phyloP scores from a whole-genome alignment of 805 yeast genomes.

The Kodamaea restingae region DNA sequence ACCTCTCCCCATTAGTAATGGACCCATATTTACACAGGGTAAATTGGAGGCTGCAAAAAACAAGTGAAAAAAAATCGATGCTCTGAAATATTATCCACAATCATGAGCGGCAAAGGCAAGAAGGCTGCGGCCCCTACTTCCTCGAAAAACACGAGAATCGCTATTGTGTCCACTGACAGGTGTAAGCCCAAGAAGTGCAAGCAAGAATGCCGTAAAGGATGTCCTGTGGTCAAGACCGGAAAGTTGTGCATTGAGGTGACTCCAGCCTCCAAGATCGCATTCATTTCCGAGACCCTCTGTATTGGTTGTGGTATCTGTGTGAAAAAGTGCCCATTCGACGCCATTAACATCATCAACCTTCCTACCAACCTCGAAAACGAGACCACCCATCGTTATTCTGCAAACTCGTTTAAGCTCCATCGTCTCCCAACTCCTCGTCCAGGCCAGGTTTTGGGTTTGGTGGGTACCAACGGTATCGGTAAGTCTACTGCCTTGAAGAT shows the following conservation, averaged over 20 bases:
- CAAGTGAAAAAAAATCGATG: constrained; percentile 12
- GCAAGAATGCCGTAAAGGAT: constrained; percentile 94
- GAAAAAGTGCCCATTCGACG: constrained; percentile 97
- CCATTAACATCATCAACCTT: constrained; percentile 90
- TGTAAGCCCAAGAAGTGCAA: constrained; percentile 98
- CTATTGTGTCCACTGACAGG: constrained; percentile 89
- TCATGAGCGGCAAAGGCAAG: constrained; percentile 14
- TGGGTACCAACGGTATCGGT: constrained; percentile 99
- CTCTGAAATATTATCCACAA: constrained; percentile 2
- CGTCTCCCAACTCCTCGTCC: constrained; percentile 98
- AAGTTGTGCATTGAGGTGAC: constrained; percentile 95
- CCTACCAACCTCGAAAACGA: constrained; percentile 92
- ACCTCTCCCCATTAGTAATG: constrained; percentile 19
- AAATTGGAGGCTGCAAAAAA: constrained; percentile 6
- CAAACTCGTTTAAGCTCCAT: constrained; percentile 95
- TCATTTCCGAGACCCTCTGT: constrained; percentile 89
- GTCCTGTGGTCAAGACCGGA: constrained; percentile 98
- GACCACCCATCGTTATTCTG: constrained; percentile 96
- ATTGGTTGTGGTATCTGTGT: constrained; percentile 99
- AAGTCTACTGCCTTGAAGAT: constrained; percentile 96
- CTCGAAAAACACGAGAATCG: constrained; percentile 72
- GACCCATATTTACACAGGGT: constrained; percentile 17
- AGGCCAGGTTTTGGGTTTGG: constrained; percentile 96
- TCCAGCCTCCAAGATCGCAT: constrained; percentile 88
- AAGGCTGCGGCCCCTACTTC: constrained; percentile 7